Evolutionary conservation across 495 filamentous ascomycete species (phyloP), one percentile per base, ranked within the genome.

Genomic region (Neurospora sp.): DNA sequence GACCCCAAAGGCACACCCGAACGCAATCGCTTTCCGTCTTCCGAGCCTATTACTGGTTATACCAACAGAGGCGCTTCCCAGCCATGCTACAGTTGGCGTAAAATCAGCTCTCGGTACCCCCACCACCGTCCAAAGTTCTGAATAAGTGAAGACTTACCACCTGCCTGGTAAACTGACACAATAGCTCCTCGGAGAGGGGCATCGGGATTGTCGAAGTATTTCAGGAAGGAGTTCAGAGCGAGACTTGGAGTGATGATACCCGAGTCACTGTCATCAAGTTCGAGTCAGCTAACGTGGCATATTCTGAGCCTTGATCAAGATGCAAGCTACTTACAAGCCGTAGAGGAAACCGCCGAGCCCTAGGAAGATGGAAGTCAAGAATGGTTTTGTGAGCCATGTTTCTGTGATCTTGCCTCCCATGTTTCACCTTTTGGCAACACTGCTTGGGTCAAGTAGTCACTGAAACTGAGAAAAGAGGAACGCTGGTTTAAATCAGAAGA

Each of bases 101-200:
- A 37, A 65, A 48, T 78, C n/a, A 76, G 71, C 40, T 71, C 41
- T n/a, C n/a, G 38, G 22, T 27, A 12, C n/a, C 38, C 81, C 77
- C 70, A 39, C 77, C 69, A 38, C 39, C 10, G 69, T 69, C 9
- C 69, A 70, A 76, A 72, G 48, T 18, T 37, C 10, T 31, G 53
- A 61, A 16, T 12, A 16, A 61, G 53, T 31, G 27, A 61, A 31
- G 35, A 68, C 71, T 22, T 46, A 72, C 74, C 68, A 40, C 77
- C 80, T 4, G 76, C 85, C 71, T 82, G 85, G 39, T 86, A 88
- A 3, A 86, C 82, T 20, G 85, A 86, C 35, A 88, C 83, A 68
- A 88, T 86, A 6, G 79, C 78, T 35, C 85, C 86, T 5, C 84
- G 83, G 3, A 81, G 83, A 3, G 80, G 76, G 3, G 85, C 80